Evolutionary conservation across 768 basidiomycete genomes (phyloP).

Genomic region (Mycena belliarum): DNA sequence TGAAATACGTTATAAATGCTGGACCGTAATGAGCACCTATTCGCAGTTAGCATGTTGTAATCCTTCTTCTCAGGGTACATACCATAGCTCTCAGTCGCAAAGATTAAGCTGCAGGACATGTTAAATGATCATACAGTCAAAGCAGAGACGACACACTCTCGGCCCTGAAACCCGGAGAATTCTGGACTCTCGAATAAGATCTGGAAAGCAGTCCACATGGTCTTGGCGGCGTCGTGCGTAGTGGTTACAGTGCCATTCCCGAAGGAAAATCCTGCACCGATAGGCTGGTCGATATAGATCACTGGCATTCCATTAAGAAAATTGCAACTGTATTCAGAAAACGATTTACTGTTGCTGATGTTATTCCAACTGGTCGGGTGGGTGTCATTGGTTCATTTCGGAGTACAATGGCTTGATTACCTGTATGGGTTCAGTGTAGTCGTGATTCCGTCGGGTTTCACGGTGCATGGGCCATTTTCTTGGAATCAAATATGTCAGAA

Average conservation of each 20-base stretch:
- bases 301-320: slow-evolving; percentile 34
- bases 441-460: slow-evolving; percentile 36
- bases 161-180: slow-evolving; percentile 39
- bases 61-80: slow-evolving; percentile 23
- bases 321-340: slow-evolving; percentile 32
- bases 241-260: slow-evolving; percentile 40
- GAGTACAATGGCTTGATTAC: slow-evolving; percentile 21
- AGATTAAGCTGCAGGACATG: no score
- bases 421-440: slow-evolving; percentile 48
- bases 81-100: slow-evolving; percentile 51
- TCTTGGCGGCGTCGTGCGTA: slow-evolving; percentile 39
- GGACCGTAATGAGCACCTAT: slow-evolving; percentile 36
- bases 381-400: neutral
- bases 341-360: slow-evolving; percentile 49
- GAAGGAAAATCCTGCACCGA: slow-evolving; percentile 48
- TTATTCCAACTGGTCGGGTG: slow-evolving; percentile 45
- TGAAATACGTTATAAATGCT: slow-evolving; percentile 46
- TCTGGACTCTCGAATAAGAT: slow-evolving; percentile 41
- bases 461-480: slow-evolving; percentile 47
- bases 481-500: neutral
- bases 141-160: slow-evolving; percentile 34
- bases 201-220: slow-evolving; percentile 49
- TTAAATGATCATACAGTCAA: slow-evolving; percentile 17
- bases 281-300: slow-evolving; percentile 52
- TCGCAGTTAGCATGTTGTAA: neutral